Conservation (phyloP, 2,329 filamentous ascomycete genomes). For the Colletotrichum sojae region DNA sequence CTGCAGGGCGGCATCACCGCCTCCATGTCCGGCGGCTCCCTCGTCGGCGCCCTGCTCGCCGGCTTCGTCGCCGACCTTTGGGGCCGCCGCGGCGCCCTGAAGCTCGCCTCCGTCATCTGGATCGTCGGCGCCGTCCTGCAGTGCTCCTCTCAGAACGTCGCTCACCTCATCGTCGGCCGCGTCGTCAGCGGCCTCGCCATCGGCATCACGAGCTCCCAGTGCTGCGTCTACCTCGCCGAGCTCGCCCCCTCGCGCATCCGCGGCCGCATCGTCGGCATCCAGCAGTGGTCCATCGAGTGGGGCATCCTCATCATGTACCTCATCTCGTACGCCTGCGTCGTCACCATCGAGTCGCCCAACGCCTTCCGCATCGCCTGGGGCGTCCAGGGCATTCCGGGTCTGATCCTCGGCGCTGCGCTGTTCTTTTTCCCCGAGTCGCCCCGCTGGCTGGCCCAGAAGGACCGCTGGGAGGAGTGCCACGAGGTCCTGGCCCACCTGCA, state of each 20-base stretch:
- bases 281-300: constrained; percentile 82
- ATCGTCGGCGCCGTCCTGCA: constrained; percentile 72
- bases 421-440: constrained; percentile 42
- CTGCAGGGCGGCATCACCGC: constrained; percentile 67
- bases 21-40: constrained; percentile 66
- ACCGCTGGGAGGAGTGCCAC: constrained; percentile 42
- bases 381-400: constrained; percentile 43
- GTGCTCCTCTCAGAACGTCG: constrained; percentile 70
- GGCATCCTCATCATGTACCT: constrained; percentile 79
- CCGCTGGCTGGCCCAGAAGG: constrained; percentile 40
- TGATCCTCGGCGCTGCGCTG: constrained; percentile 43
- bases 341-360: constrained; percentile 66
- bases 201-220: constrained; percentile 77
- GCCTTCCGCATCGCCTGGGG: constrained; percentile 69
- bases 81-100: constrained; percentile 61
- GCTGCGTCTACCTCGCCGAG: constrained; percentile 78
- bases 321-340: constrained; percentile 75
- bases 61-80: constrained; percentile 64
- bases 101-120: constrained; percentile 63
- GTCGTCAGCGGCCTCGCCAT: constrained; percentile 76
- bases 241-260: constrained; percentile 70
- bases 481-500: constrained; percentile 59
- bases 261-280: constrained; percentile 77
- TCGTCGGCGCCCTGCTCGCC: constrained; percentile 63
- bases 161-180: constrained; percentile 67